Evolutionary conservation across 2,329 filamentous ascomycete species (phyloP).

Genomic region (Cladosporium halotolerans): DNA sequence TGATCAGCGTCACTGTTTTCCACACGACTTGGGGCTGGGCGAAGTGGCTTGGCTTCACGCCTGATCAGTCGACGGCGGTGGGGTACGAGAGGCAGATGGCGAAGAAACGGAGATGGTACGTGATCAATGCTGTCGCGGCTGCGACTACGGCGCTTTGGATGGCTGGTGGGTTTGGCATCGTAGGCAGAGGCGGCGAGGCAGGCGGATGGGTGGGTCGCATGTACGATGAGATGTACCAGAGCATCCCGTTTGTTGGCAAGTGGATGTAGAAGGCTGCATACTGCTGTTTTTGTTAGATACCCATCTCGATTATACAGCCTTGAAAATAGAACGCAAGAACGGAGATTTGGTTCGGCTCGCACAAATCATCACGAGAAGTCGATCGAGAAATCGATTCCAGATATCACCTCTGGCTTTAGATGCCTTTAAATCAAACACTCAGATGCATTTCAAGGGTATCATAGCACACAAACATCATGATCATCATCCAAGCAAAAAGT

Average conservation of each 20-base stretch:
- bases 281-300: conserved; percentile 5
- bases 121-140: conserved; percentile 59
- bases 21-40: conserved; percentile 82
- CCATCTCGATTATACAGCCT: conserved; percentile 1
- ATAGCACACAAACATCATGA: not conserved
- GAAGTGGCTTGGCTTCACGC: conserved; percentile 67
- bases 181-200: conserved; percentile 63
- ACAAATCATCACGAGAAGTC: no score
- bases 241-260: conserved; percentile 51
- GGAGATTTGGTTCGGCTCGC: no score
- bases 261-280: conserved; percentile 29
- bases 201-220: conserved; percentile 73
- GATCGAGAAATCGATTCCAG: no score
- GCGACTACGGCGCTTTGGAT: conserved; percentile 66
- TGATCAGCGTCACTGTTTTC: conserved; percentile 62
- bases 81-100: conserved; percentile 45
- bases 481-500: not conserved
- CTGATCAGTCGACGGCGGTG: conserved; percentile 47
- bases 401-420: no score
- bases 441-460: no score
- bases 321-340: not conserved
- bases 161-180: conserved; percentile 69
- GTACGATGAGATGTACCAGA: conserved; percentile 68
- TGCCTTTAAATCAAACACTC: no score
- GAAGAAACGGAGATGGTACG: conserved; percentile 62